Conservation (phyloP, 805 yeast species). For the Saccharomycopsis vini region DNA sequence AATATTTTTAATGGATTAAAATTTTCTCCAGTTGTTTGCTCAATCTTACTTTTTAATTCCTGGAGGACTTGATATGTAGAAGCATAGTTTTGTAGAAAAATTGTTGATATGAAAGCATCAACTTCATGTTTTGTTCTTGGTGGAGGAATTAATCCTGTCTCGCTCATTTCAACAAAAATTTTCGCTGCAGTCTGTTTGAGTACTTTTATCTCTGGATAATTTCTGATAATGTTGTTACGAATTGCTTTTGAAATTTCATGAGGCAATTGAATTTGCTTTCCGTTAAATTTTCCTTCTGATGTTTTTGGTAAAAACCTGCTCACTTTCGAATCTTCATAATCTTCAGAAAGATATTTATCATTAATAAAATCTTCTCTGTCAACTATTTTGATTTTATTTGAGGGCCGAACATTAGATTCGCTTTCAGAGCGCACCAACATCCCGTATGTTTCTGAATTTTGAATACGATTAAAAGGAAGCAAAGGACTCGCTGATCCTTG, state of each 20-base stretch:
- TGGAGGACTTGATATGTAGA: slow-evolving; percentile 52
- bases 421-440: slow-evolving; percentile 17
- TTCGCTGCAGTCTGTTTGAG: slow-evolving; percentile 55
- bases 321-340: slow-evolving; percentile 23
- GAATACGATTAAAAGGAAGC: slow-evolving; percentile 10
- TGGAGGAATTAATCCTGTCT: slow-evolving; percentile 45
- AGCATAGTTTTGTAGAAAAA: slow-evolving; percentile 76
- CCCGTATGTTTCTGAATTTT: slow-evolving; percentile 16
- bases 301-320: slow-evolving; percentile 51
- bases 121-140: slow-evolving; percentile 42
- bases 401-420: neutral
- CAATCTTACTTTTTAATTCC: slow-evolving; percentile 55
- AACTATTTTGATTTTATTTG: slow-evolving; percentile 24
- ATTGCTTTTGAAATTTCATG: slow-evolving; percentile 46
- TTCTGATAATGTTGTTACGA: slow-evolving; percentile 50
- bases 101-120: slow-evolving; percentile 73
- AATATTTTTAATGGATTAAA: slow-evolving; percentile 63
- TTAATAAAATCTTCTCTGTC: slow-evolving; percentile 29
- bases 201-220: slow-evolving; percentile 48
- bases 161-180: slow-evolving; percentile 41
- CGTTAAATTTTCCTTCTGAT: slow-evolving; percentile 43
- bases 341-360: slow-evolving; percentile 26
- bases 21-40: slow-evolving; percentile 24
- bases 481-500: too few species aligned
- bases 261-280: slow-evolving; percentile 48